Base-by-base conservation (phyloP, 345 rosid species). In the Euphorbia tirucalli region DNA sequence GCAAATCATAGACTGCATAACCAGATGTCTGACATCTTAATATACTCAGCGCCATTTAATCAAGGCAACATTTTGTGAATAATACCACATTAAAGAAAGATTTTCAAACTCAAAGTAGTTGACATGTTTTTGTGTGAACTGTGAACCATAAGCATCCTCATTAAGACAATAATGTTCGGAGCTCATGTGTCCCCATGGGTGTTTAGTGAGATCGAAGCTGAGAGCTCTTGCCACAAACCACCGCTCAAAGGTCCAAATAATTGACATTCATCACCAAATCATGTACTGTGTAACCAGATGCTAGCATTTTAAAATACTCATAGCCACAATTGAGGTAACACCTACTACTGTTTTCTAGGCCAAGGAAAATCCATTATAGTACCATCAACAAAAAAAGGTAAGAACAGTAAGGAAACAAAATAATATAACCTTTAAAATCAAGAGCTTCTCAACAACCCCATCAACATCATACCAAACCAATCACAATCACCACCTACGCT, bases 361-460 rank as follows among this genome's bases (percentile, higher is more conserved):
- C 13, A 31, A 48, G 9, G 37, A 46, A 57, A 39, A 44, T 46
- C 30, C 30, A 30, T 30, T 35, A 27, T 24, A 46, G 60, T 48
- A 22, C 41, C 32, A 24, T 32, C 32, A 35, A 13, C 18, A 31
- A 49, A 32, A 32, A 49, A 7, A 48, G n/a, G 22, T 31, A 48
- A 35, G 30, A 71, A 61, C 56, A 61, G 7, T 52, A 32, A 32
- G 5, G 37, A 32, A 32, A 32, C 5, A 32, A 32, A 32, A 2
- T 32, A 32, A 32, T 32, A 32, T 32, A 32, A 19, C 5, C n/a
- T n/a, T n/a, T n/a, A 60, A 63, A 21, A 16, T 1, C 39, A 0
- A n/a, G 30, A 39, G 49, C 18, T 37, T 63, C 66, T 61, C 50
- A 63, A 37, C 31, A 10, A 63, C 21, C 55, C 75, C 69, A 54